Conservation (phyloP, 2,329 filamentous ascomycete species). For the Byssochlamys sp. region DNA sequence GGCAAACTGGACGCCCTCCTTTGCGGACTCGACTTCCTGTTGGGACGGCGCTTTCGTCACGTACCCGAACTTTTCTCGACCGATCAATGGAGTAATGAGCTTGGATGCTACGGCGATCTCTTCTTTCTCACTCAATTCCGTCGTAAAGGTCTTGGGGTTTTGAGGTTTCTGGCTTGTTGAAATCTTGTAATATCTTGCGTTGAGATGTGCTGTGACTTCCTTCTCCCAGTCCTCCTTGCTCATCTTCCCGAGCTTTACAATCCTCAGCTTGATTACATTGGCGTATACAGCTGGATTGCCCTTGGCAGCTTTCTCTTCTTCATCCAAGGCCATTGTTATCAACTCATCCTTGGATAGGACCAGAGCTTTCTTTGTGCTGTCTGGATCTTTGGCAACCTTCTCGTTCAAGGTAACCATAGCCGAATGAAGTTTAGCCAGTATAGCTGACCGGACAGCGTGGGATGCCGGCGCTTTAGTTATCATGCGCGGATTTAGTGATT, state of each 20-base stretch:
- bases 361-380: conserved; percentile 22
- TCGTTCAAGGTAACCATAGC: conserved; percentile 35
- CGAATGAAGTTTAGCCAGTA: conserved; percentile 36
- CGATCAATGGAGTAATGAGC: conserved; percentile 54
- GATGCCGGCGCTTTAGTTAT: conserved; percentile 34
- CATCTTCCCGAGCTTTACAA: conserved; percentile 70
- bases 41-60: conserved; percentile 58
- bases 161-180: conserved; percentile 13
- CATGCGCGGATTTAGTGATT: conserved; percentile 38
- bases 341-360: conserved; percentile 36
- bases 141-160: conserved; percentile 50
- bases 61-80: conserved; percentile 64
- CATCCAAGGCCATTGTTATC: conserved; percentile 40
- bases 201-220: conserved; percentile 42
- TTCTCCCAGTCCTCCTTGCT: conserved; percentile 59
- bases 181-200: conserved; percentile 27
- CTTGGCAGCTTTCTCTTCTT: conserved; percentile 66
- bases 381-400: conserved; percentile 23
- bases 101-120: conserved; percentile 57
- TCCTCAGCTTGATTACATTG: conserved; percentile 73
- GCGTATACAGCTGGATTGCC: conserved; percentile 63
- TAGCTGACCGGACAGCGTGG: conserved; percentile 31
- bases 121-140: conserved; percentile 57
- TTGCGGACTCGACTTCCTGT: conserved; percentile 57
- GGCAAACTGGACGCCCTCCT: conserved; percentile 54